phyloP scores from a whole-genome alignment of 179 eudicot genomes.

The Actinidia arguta region DNA sequence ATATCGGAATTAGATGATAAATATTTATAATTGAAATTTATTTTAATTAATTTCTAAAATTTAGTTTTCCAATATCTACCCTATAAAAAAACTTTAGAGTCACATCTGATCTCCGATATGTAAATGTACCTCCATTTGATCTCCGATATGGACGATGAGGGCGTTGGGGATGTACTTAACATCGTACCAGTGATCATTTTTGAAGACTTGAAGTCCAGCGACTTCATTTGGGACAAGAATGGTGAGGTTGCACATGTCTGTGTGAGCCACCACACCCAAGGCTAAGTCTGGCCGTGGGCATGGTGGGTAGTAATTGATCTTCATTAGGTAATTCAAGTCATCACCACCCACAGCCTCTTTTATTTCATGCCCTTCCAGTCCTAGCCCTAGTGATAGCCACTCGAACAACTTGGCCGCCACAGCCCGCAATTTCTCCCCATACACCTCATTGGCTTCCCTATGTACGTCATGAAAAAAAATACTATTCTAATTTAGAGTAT shows the following conservation, averaged over 20 bases:
- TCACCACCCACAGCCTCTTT: slow-evolving; percentile 61
- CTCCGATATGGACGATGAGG: slow-evolving; percentile 80
- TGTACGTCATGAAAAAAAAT: no score
- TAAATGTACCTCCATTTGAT: slow-evolving; percentile 82
- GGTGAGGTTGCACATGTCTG: slow-evolving; percentile 69
- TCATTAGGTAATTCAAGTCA: slow-evolving; percentile 52
- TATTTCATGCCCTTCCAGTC: slow-evolving; percentile 52
- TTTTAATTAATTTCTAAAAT: no score
- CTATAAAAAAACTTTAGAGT: no score
- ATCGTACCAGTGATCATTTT: slow-evolving; percentile 72
- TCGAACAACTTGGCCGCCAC: slow-evolving; percentile 54
- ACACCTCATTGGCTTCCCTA: slow-evolving; percentile 75
- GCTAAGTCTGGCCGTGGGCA: slow-evolving; percentile 45
- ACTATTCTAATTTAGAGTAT: no score
- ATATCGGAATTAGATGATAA: no score
- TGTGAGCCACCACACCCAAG: slow-evolving; percentile 54
- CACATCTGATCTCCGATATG: no score
- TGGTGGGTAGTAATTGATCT: slow-evolving; percentile 87
- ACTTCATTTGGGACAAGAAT: slow-evolving; percentile 82
- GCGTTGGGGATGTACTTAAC: slow-evolving; percentile 81
- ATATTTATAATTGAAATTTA: no score
- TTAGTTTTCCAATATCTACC: no score
- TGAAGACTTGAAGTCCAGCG: slow-evolving; percentile 78
- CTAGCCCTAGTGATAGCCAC: slow-evolving; percentile 62
- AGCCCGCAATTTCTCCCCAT: slow-evolving; percentile 38